A percentile compares a stretch with the other conserved stretches of the same genome.
Evolutionary conservation across 768 basidiomycete species (phyloP).

Genomic region (Boletellus sp.): DNA sequence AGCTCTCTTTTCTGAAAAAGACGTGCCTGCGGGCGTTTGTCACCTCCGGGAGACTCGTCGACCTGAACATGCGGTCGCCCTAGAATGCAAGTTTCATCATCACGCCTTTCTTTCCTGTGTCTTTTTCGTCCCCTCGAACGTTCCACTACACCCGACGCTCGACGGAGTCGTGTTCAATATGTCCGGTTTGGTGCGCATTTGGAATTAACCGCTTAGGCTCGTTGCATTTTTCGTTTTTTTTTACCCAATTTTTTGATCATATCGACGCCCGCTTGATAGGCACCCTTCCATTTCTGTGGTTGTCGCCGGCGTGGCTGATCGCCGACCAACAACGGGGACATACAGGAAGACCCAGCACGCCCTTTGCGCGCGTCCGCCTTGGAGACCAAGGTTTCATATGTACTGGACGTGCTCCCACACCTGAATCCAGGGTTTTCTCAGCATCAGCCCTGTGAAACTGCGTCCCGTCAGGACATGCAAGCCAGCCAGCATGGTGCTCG

Average conservation of each 20-base stretch:
- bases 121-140: constrained; percentile 21
- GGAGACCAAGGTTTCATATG: constrained; percentile 17
- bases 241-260: constrained; percentile 12
- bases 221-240: constrained; percentile 3
- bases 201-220: not conserved
- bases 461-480: constrained; percentile 14
- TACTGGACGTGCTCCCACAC: constrained; percentile 13
- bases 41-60: not conserved
- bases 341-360: constrained; percentile 24
- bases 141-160: constrained; percentile 12
- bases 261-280: not conserved
- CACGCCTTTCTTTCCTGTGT: constrained; percentile 7
- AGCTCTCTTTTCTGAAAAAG: no score
- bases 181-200: not conserved
- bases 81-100: constrained; percentile 13
- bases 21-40: not conserved
- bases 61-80: constrained; percentile 24
- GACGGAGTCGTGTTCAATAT: not conserved
- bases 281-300: constrained; percentile 9
- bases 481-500: constrained; percentile 8
- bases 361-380: constrained; percentile 26
- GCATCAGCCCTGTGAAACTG: constrained; percentile 20
- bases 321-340: constrained; percentile 14
- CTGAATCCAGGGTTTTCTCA: constrained; percentile 21
- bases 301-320: constrained; percentile 11